Evolutionary conservation across 352 stramenopile genomes (phyloP), one percentile per base, ranked within the genome.

Genomic region (Globisporangium cederbergense): DNA sequence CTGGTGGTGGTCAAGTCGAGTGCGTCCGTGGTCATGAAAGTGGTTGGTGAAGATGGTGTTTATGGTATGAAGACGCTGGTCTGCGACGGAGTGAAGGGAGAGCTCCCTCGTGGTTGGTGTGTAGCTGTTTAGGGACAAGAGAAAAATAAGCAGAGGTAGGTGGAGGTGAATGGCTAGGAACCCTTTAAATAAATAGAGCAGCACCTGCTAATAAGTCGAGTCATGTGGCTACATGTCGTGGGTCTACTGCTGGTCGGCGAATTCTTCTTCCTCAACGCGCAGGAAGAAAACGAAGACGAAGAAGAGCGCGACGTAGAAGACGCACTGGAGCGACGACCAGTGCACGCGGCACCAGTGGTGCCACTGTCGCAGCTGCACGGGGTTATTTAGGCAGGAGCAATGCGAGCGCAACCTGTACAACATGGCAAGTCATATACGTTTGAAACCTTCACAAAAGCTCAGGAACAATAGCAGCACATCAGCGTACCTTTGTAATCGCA

Each of bases 251-350:
- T 78, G n/a, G 43, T 69, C 43, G 50, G 73, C 75, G 40, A 83
- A 86, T 42, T 84, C 75, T 64, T 83, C 75, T 51, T 89, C 79
- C 66, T 89, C 74, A 0, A 89, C 74, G 22, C 79, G 77, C 20
- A 89, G 69, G 65, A 89, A 89, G 50, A 78, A 78, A 22, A 89
- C 77, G 22, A 86, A 80, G 25, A 79, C 68, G 62, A 83, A 73
- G 58, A 89, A 89, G 43, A 89, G 74, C 53, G 65, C 36, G 58
- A 86, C 74, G 75, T 89, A 86, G 72, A 89, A 85, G 9, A 81
- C 58, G 43, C 77, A 85, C 68, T 89, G 79, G 8, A 89, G 51
- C 28, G 75, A 77, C 16, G 68, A 38, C 77, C 75, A 85, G 59
- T 89, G 73, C 53, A 89, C 72, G 62, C 77, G 70, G 45, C 70